Conservation (phyloP, 2,329 filamentous ascomycete species). For the Drechslera avenae region DNA sequence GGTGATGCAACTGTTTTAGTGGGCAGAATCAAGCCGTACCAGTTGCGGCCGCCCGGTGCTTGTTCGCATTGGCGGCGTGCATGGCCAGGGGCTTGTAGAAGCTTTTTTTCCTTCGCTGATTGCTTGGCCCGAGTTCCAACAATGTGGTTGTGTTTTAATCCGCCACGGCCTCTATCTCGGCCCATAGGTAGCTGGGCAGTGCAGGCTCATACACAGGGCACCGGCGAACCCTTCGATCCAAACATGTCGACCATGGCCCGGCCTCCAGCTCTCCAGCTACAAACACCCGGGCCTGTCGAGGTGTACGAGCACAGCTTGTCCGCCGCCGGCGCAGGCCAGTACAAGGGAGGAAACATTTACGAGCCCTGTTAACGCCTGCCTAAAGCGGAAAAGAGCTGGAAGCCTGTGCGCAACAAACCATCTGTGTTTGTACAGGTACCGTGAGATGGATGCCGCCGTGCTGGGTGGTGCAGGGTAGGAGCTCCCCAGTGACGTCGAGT, state of each 20-base stretch:
- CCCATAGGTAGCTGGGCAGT: constrained; percentile 1
- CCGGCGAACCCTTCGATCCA: no score
- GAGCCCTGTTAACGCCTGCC: constrained; percentile 15
- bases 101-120: constrained; percentile 17
- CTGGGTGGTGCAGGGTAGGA: constrained; percentile 9
- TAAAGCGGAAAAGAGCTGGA: constrained; percentile 17
- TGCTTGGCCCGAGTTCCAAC: constrained; percentile 11
- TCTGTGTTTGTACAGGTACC: constrained; percentile 15
- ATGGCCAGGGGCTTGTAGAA: constrained; percentile 24
- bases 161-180: neutral
- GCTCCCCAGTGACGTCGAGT: constrained; percentile 15
- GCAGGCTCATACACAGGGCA: neutral
- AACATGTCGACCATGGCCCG: no score
- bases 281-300: no score
- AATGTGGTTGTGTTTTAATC: constrained; percentile 1
- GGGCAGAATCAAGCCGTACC: constrained; percentile 1
- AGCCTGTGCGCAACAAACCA: constrained; percentile 8
- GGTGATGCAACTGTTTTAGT: neutral
- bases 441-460: constrained; percentile 11
- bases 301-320: no score
- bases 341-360: neutral
- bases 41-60: constrained; percentile 9
- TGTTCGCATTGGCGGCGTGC: constrained; percentile 11
- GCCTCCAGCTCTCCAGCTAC: no score
- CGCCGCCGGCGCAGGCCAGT: neutral